phyloP scores from a whole-genome alignment of 768 basidiomycete species.

The Boletus vinaceobasis region DNA sequence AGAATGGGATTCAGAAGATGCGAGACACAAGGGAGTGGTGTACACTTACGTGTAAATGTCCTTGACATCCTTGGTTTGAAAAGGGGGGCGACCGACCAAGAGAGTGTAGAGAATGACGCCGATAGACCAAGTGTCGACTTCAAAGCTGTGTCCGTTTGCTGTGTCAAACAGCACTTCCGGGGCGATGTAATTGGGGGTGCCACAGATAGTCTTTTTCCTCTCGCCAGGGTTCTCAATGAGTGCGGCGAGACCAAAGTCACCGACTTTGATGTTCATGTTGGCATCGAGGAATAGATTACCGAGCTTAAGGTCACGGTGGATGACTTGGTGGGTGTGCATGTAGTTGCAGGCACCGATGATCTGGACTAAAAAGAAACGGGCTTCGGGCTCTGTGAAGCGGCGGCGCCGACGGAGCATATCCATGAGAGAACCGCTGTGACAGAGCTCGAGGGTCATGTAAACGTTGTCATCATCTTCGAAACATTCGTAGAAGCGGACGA shows the following conservation, averaged over 20 bases:
- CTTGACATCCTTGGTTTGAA: slow-evolving; percentile 98
- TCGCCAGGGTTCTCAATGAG: slow-evolving; percentile 96
- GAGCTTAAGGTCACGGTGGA: slow-evolving; percentile 95
- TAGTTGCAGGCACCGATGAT: slow-evolving; percentile 95
- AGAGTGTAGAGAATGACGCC: slow-evolving; percentile 97
- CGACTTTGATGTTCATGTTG: slow-evolving; percentile 94
- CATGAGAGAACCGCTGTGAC: slow-evolving; percentile 86
- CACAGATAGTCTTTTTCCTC: slow-evolving; percentile 98
- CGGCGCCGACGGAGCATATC: slow-evolving; percentile 84
- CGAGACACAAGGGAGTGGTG: neutral
- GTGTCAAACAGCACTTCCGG: slow-evolving; percentile 97
- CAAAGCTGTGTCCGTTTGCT: slow-evolving; percentile 94
- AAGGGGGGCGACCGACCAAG: slow-evolving; percentile 91
- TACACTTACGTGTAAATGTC: slow-evolving; percentile 81
- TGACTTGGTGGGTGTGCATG: slow-evolving; percentile 96
- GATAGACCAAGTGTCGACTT: slow-evolving; percentile 97
- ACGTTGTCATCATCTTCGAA: slow-evolving; percentile 96
- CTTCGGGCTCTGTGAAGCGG: slow-evolving; percentile 88
- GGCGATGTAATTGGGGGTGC: slow-evolving; percentile 98
- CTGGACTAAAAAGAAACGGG: slow-evolving; percentile 90
- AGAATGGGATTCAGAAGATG: slow-evolving; percentile 8
- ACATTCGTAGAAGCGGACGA: slow-evolving; percentile 88
- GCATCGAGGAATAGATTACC: slow-evolving; percentile 91
- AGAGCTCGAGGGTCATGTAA: slow-evolving; percentile 95
- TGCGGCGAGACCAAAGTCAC: slow-evolving; percentile 96